phyloP scores from a whole-genome alignment of 352 stramenopile genomes.

The Phytophthora pisi region DNA sequence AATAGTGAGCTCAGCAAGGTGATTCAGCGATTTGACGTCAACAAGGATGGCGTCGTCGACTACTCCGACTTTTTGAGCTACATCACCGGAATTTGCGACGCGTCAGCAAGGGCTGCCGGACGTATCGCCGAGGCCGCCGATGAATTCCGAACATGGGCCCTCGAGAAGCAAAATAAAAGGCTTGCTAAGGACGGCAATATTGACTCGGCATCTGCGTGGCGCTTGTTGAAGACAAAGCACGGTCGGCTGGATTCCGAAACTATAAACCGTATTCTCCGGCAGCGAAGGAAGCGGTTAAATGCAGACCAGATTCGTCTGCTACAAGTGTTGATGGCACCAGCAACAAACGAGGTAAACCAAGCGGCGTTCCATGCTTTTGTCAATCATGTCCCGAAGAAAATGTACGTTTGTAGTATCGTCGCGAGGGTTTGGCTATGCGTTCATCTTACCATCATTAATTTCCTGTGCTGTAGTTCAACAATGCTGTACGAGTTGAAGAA shows the following conservation, averaged over 20 bases:
- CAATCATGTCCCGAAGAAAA: slow-evolving; percentile 83
- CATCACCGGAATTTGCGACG: slow-evolving; percentile 77
- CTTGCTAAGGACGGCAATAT: slow-evolving; percentile 81
- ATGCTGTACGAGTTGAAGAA: slow-evolving; percentile 80
- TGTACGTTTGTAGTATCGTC: slow-evolving; percentile 42
- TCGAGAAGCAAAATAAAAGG: slow-evolving; percentile 81
- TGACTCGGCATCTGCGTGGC: slow-evolving; percentile 77
- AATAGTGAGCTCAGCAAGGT: slow-evolving; percentile 78
- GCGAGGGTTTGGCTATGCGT: not conserved
- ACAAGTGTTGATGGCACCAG: slow-evolving; percentile 67
- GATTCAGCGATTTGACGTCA: slow-evolving; percentile 82
- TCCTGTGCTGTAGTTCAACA: slow-evolving; percentile 35
- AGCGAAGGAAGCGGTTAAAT: slow-evolving; percentile 58
- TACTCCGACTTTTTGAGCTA: slow-evolving; percentile 83
- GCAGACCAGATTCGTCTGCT: slow-evolving; percentile 58
- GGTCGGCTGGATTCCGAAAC: slow-evolving; percentile 55
- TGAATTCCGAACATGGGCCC: slow-evolving; percentile 70
- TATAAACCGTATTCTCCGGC: slow-evolving; percentile 70
- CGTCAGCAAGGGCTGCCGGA: slow-evolving; percentile 50
- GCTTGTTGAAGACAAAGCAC: slow-evolving; percentile 61
- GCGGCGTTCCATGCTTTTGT: slow-evolving; percentile 75
- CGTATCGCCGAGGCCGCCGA: slow-evolving; percentile 68
- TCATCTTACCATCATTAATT: slow-evolving; percentile 3
- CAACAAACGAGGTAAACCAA: slow-evolving; percentile 68
- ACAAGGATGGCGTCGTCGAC: slow-evolving; percentile 77